Conservation (phyloP, 306 rosid species). For the Malus asiatica region DNA sequence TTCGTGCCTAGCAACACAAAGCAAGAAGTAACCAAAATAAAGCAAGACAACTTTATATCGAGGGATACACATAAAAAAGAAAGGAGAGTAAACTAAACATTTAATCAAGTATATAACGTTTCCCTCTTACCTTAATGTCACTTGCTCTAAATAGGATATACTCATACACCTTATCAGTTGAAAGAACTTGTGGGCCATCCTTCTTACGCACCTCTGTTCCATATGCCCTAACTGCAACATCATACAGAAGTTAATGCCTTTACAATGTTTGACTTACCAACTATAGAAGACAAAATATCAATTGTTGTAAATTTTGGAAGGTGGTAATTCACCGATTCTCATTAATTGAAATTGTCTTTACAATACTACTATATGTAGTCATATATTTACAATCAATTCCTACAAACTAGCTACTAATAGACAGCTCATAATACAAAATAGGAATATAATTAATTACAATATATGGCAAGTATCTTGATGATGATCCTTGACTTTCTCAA, state of each 20-base stretch:
- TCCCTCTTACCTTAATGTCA: conserved; percentile 56
- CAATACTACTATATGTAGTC: too few species aligned
- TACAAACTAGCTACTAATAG: too few species aligned
- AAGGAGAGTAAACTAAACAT: neutral
- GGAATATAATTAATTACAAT: too few species aligned
- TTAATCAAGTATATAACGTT: neutral
- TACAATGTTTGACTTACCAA: conserved; percentile 5
- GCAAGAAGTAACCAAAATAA: neutral
- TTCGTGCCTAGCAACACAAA: neutral
- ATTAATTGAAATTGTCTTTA: too few species aligned
- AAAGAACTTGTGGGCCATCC: conserved; percentile 71
- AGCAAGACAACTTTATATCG: too few species aligned
- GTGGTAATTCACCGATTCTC: too few species aligned
- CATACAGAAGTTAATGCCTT: conserved; percentile 11
- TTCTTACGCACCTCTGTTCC: conserved; percentile 78
- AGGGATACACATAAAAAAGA: neutral
- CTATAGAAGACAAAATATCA: neutral
- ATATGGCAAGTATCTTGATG: too few species aligned
- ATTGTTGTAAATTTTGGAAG: too few species aligned
- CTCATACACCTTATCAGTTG: conserved; percentile 59
- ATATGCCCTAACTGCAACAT: conserved; percentile 57
- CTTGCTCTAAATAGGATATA: conserved; percentile 65
- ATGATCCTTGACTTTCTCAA: too few species aligned
- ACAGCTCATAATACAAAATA: too few species aligned
- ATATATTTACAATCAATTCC: too few species aligned